Evolutionary conservation across 495 filamentous ascomycete genomes (phyloP).

Genomic region (Penicillium psychrofluorescens): DNA sequence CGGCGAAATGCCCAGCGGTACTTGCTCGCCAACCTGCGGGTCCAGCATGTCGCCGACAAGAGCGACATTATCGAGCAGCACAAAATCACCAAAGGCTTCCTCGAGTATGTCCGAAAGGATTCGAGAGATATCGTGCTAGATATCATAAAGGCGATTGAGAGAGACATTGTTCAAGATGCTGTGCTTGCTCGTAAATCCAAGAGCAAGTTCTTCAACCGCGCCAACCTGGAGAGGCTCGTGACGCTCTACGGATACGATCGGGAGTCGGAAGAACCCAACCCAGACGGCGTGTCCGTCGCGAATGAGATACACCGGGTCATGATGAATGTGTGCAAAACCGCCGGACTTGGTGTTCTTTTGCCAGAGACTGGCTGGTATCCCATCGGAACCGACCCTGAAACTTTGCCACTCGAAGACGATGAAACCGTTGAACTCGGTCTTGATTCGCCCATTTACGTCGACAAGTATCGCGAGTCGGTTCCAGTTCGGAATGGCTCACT

Average conservation of each 20-base stretch:
- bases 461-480: constrained; percentile 56
- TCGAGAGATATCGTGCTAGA: constrained; percentile 61
- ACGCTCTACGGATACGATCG: constrained; percentile 60
- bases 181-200: constrained; percentile 64
- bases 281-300: constrained; percentile 37
- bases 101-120: constrained; percentile 66
- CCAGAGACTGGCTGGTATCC: constrained; percentile 68
- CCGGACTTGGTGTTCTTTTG: constrained; percentile 61
- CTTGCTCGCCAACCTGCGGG: constrained; percentile 63
- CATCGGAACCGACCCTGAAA: constrained; percentile 52
- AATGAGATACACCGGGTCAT: constrained; percentile 64
- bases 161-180: constrained; percentile 60
- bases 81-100: constrained; percentile 60
- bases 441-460: constrained; percentile 57
- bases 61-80: constrained; percentile 66
- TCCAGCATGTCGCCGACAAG: constrained; percentile 62
- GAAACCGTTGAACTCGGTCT: constrained; percentile 59
- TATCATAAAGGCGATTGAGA: constrained; percentile 56
- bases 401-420: constrained; percentile 29
- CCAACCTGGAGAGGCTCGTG: constrained; percentile 62
- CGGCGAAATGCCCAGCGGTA: constrained; percentile 69
- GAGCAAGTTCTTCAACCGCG: constrained; percentile 60
- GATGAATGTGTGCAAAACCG: constrained; percentile 61
- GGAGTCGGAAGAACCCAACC: constrained; percentile 28
- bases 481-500: constrained; percentile 69